Base-by-base conservation (phyloP, 331 rosid genomes). In the Acacia pycnantha region DNA sequence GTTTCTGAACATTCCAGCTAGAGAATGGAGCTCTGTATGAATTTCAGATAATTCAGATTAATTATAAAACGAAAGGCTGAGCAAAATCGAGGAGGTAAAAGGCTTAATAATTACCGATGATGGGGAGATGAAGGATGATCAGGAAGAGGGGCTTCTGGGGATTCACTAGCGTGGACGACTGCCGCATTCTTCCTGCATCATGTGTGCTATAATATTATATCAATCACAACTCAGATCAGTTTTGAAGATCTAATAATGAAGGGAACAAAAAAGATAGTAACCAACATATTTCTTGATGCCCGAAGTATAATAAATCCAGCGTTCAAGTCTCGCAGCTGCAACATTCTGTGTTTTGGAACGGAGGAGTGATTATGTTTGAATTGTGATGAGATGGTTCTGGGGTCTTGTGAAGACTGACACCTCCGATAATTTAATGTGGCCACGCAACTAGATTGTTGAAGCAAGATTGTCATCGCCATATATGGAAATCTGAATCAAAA, bases 1-100 rank as follows among this genome's bases (percentile, higher is more conserved):
- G 14, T 8, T 85, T 24, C 94, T 93, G 88, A 35, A 61, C 0
- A 24, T 85, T 90, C 94, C 98, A 90, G 91, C 62, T 0, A 54
- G 68, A 79, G 41, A 58, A 54, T 22, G 11, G 8, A 77, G 54
- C 13, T 43, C 12, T 56, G 33, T 5, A 18, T 53, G 40, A 26
- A 66, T 48, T 76, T 4, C 59, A 51, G 47, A 82, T 61, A 68
- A 54, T 53, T 48, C 47, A 43, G 47, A 43, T 43, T 43, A 15
- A 61, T 29, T 64, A 64, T 27, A 27, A 29, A 29, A 27, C n/a
- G 35, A 11, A 22, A 50, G 53, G 26, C 16, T 47, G 27, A 40
- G 29, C n/a, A 41, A 21, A 22, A 43, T 44, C 15, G 35, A 56
- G 50, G 35, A 71, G 58, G 62, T 31, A 12, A 11, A 18, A 41